These are phyloP conservation scores for Citrullus mucosospermus DNA, from an alignment of 306 rosid genomes.

Conservation along the genomic window DNA sequence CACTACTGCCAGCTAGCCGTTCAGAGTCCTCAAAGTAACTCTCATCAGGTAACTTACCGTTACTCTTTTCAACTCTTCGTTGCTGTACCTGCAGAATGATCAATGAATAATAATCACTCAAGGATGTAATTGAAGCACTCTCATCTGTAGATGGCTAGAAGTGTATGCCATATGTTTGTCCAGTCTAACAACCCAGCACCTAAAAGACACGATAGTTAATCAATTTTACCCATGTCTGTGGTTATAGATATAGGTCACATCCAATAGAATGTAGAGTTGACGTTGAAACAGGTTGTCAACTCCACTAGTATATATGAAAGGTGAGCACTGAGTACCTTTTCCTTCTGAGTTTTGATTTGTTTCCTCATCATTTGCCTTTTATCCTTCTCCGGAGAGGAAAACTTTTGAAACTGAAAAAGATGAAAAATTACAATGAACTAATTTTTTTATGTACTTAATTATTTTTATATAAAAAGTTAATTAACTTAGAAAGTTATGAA, in stretches of 20 bases:
- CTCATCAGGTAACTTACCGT: conserved; percentile 22
- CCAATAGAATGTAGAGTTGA: not conserved
- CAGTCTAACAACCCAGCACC: not conserved
- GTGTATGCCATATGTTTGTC: not conserved
- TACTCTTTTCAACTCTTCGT: conserved; percentile 20
- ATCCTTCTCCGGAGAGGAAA: conserved; percentile 66
- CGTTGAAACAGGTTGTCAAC: not conserved
- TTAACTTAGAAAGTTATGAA: not conserved
- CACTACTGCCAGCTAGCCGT: conserved; percentile 17
- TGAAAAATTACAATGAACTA: not conserved
- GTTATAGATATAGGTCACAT: not conserved
- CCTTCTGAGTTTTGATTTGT: conserved; percentile 23
- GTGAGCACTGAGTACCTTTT: conserved; percentile 36
- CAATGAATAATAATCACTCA: not conserved
- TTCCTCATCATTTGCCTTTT: conserved; percentile 72
- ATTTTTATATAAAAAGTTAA: not conserved
- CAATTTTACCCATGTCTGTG: not conserved
- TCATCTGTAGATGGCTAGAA: not conserved
- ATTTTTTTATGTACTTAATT: not conserved
- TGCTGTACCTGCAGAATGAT: conserved; percentile 33
- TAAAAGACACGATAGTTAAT: not conserved
- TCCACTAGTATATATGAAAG: not conserved
- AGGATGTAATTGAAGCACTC: not conserved
- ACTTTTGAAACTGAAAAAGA: conserved; percentile 43
- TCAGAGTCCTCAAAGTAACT: conserved; percentile 5